Conservation (phyloP, 345 rosid species). For the Mercurialis annua region DNA sequence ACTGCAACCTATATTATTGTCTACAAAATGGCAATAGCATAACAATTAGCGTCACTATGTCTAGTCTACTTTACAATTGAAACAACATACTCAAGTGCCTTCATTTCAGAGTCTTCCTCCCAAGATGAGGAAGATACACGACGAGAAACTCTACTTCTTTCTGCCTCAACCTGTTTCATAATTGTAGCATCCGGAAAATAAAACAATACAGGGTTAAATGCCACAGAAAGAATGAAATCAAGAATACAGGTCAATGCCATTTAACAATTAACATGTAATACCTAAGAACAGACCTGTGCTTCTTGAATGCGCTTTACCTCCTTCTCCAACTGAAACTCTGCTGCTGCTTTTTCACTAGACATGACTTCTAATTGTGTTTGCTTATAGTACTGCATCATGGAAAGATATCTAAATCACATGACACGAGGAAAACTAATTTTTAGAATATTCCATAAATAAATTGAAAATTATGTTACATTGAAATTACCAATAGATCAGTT, state of each 20-base stretch:
- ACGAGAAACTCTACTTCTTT: constrained; percentile 74
- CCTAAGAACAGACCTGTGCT: constrained; percentile 56
- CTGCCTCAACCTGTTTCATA: constrained; percentile 71
- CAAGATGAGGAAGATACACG: constrained; percentile 70
- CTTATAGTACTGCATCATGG: constrained; percentile 75
- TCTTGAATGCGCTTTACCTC: constrained; percentile 83
- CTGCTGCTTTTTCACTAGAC: constrained; percentile 99
- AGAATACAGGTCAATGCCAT: constrained; percentile 11
- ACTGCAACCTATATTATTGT: neutral
- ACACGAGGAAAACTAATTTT: constrained; percentile 7
- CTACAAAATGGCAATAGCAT: constrained; percentile 9
- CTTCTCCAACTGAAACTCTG: constrained; percentile 96
- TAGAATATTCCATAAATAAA: neutral
- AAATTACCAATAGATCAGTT: constrained; percentile 89
- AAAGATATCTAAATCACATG: constrained; percentile 10
- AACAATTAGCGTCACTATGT: too few species aligned
- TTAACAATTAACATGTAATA: constrained; percentile 16
- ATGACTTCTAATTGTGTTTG: constrained; percentile 97
- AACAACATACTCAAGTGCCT: constrained; percentile 78
- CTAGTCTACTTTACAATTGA: neutral
- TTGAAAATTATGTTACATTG: constrained; percentile 13
- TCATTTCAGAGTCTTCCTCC: constrained; percentile 96
- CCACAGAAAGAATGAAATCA: constrained; percentile 1
- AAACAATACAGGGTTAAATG: neutral
- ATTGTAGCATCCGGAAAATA: constrained; percentile 9